Conservation (phyloP, 768 basidiomycete species). For the Pisolithus microcarpus region DNA sequence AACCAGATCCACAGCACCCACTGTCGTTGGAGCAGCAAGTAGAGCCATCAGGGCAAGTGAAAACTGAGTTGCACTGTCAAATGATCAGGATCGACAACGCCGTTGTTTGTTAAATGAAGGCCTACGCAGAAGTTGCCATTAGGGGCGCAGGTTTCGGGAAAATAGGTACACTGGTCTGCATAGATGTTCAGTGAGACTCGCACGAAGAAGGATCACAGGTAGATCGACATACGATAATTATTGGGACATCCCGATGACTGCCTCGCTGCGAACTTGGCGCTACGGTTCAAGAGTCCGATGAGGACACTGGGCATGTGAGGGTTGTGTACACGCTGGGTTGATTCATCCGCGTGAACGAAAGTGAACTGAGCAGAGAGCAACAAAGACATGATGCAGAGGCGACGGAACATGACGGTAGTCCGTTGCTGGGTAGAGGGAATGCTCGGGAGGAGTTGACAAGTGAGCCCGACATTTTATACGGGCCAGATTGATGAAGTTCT, state of each 20-base stretch:
- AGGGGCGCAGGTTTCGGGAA: slow-evolving; percentile 11
- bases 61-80: slow-evolving; percentile 6
- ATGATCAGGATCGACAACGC: not conserved
- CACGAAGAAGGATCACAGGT: not conserved
- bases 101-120: not conserved
- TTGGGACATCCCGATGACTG: slow-evolving; percentile 3
- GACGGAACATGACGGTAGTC: slow-evolving; percentile 7
- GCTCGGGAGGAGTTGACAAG: not conserved
- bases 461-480: not conserved
- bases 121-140: slow-evolving; percentile 16
- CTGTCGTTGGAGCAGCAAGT: slow-evolving; percentile 6
- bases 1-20: slow-evolving; percentile 1
- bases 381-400: slow-evolving; percentile 6
- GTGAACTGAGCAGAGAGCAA: slow-evolving; percentile 8
- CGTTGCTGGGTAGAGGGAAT: too few relatives aligned
- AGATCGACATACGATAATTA: slow-evolving; percentile 10
- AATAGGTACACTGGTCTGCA: slow-evolving; percentile 16
- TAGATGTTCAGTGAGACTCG: not conserved
- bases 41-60: slow-evolving; percentile 9
- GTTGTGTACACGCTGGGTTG: slow-evolving; percentile 1
- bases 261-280: slow-evolving; percentile 8
- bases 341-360: slow-evolving; percentile 1
- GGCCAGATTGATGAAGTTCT: not conserved
- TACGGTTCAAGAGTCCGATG: slow-evolving; percentile 9
- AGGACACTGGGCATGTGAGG: slow-evolving; percentile 2